phyloP scores from a whole-genome alignment of 2,329 filamentous ascomycete species.

The Cordyceps tenuipes region DNA sequence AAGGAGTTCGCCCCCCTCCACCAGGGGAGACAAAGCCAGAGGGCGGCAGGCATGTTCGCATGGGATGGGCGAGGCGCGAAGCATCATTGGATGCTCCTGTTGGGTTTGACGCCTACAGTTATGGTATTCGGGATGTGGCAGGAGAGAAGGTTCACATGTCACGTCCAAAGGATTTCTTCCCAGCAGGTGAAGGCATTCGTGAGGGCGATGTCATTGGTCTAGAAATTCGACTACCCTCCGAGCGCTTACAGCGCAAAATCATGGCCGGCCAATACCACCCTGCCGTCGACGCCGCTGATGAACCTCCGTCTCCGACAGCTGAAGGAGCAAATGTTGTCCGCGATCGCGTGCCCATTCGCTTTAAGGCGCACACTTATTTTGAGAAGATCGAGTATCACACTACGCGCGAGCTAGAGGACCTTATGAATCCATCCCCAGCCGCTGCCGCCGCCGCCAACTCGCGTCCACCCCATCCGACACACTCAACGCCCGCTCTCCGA shows the following conservation, averaged over 20 bases:
- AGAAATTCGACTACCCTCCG: conserved; percentile 81
- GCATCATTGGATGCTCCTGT: conserved; percentile 76
- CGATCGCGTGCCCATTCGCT: conserved; percentile 88
- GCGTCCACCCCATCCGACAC: conserved; percentile 61
- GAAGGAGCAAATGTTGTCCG: conserved; percentile 75
- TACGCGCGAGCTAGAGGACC: conserved; percentile 79
- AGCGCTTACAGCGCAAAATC: conserved; percentile 79
- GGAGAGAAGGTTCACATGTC: conserved; percentile 93
- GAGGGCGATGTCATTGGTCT: conserved; percentile 93
- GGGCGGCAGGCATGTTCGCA: conserved; percentile 59
- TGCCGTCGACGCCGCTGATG: conserved; percentile 61
- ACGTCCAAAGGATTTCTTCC: conserved; percentile 83
- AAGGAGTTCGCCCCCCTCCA: conserved; percentile 49
- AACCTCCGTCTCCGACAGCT: conserved; percentile 44
- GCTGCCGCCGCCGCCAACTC: conserved; percentile 37
- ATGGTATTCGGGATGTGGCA: conserved; percentile 79
- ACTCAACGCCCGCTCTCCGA: conserved; percentile 64
- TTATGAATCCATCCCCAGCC: conserved; percentile 60
- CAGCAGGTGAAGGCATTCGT: conserved; percentile 65
- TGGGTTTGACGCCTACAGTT: conserved; percentile 87
- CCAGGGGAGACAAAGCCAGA: conserved; percentile 36
- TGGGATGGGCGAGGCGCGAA: conserved; percentile 79
- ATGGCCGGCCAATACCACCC: conserved; percentile 84
- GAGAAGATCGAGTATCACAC: conserved; percentile 86
- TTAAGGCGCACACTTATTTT: conserved; percentile 90